Evolutionary conservation across 2,329 filamentous ascomycete species (phyloP), one percentile per base, ranked within the genome.

Genomic region (Xylariaceae sp.): DNA sequence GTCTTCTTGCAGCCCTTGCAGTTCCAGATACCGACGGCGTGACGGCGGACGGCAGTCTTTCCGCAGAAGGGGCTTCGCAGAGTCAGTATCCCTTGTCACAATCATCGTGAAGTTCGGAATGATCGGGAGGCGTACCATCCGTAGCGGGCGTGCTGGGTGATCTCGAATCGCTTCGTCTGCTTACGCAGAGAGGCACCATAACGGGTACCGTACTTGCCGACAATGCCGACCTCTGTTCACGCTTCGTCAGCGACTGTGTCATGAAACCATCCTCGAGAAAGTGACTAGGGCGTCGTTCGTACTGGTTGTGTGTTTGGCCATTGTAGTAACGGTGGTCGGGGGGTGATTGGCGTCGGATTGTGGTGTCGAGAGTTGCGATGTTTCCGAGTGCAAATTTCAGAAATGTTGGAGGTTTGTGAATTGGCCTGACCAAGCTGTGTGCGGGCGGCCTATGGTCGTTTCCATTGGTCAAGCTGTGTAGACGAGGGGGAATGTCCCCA

Each of bases 151-250:
- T 99, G 94, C 78, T 97, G 94, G 69, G 89, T 89, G 75, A 97
- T 89, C 87, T 97, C 94, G 87, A 96, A 96, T 89, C 96, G 96
- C 90, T 97, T 97, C 72, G 94, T 87, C 75, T 90, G 91, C 85
- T 97, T 97, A 80, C 91, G 90, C 78, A 97, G 90, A 70, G 94
- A 97, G 74, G 94, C 92, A 91, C 92, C 94, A 78, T 95, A 95
- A 38, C 55, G 19, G 45, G 52, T 55, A 47, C 52, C 54, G 54
- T 55, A 56, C 49, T 56, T 55, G 47, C 52, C 54, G 52, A 45
- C 41, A 45, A 56, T 56, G 38, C 54, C 54, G 47, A 55, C 54
- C 49, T 84, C 90, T 92, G 52, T 55, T 48, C 50, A 38, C 6
- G 38, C 35, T 31, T 48, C 15, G 44, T 54, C 53, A 56, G 54